A percentile compares a stretch with the other conserved stretches of the same genome.
These are phyloP conservation scores for Pleurotus pulmonarius DNA, from an alignment of 768 basidiomycete genomes.

Conservation along the genomic window DNA sequence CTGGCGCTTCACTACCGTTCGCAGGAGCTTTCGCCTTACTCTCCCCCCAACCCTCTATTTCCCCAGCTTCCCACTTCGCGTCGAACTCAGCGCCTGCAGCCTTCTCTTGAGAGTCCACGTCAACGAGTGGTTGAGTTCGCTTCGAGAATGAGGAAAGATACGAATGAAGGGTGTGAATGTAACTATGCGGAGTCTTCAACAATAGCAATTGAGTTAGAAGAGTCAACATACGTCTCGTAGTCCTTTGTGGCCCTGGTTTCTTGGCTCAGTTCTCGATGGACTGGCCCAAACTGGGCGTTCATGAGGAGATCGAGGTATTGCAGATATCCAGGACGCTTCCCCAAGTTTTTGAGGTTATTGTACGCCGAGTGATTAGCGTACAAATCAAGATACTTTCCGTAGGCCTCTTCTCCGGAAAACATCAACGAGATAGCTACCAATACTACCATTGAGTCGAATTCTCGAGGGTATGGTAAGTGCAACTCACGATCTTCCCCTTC, in stretches of 20 bases:
- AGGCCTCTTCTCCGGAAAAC: conserved; percentile 95
- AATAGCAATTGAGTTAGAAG: conserved; percentile 2
- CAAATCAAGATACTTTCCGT: conserved; percentile 93
- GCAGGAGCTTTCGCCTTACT: conserved; percentile 35
- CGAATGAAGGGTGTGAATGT: conserved; percentile 75
- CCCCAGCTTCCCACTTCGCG: conserved; percentile 73
- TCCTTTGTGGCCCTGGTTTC: conserved; percentile 69
- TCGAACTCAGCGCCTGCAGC: conserved; percentile 70
- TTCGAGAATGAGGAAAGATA: conserved; percentile 88
- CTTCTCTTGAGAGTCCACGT: conserved; percentile 65
- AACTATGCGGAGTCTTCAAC: conserved; percentile 40
- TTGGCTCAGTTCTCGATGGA: conserved; percentile 69
- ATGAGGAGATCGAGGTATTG: conserved; percentile 91
- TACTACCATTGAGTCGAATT: conserved; percentile 3
- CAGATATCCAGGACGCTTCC: conserved; percentile 83
- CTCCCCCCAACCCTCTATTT: conserved; percentile 77
- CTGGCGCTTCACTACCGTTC: conserved; percentile 40
- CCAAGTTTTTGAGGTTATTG: conserved; percentile 83
- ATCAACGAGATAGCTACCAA: conserved; percentile 67
- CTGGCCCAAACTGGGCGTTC: conserved; percentile 49
- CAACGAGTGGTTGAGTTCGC: conserved; percentile 78
- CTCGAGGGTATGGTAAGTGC: conserved; percentile 2
- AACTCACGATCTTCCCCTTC: conserved; percentile 87
- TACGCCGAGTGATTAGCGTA: conserved; percentile 86
- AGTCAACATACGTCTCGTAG: conserved; percentile 64